Base-by-base conservation (phyloP, 345 rosid species). In the Cochlearia excelsa region DNA sequence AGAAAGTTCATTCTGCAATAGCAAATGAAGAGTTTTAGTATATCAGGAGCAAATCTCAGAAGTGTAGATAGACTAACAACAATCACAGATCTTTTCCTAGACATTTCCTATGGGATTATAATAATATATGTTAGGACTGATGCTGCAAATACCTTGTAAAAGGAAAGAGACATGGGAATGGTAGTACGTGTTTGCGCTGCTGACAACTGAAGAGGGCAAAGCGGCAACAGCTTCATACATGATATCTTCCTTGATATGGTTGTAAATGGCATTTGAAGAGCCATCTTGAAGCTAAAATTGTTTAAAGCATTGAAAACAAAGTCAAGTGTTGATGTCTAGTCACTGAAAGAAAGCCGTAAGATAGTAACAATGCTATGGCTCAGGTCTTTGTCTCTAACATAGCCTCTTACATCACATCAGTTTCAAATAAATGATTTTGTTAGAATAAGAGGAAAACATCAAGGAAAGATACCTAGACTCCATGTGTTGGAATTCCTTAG, bases 191-290 rank as follows among this genome's bases (percentile, higher is more conserved):
- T 56, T 39, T 85, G 75, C 57, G 71, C 48, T 65, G 79, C 63
- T 16, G 85, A 67, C 49, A 78, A 74, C 27, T 73, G 72, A 63
- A 84, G 78, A 45, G 88, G 88, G 71, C 75, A 90, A 57, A 90
- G 78, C 30, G 85, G 76, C 63, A 80, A 72, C 60, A 80, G 66
- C 78, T 79, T 82, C 68, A 74, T 70, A 57, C 82, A 84, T 56
- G 78, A 59, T 72, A 90, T 81, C 81, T 80, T 82, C 49, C 72
- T 67, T 28, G 96, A 86, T 67, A 88, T 81, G 8, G 96, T 68
- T 55, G 87, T 75, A 70, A 86, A 90, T 55, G 95, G 96, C 88
- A 80, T 83, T 61, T 69, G 77, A 66, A 86, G 84, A 69, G 95
- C 95, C 75, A 78, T 80, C 85, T 84, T 86, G 78, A 86, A 84